phyloP scores from a whole-genome alignment of 1,284 basidiomycete species.

The Neolentinus lepideus region DNA sequence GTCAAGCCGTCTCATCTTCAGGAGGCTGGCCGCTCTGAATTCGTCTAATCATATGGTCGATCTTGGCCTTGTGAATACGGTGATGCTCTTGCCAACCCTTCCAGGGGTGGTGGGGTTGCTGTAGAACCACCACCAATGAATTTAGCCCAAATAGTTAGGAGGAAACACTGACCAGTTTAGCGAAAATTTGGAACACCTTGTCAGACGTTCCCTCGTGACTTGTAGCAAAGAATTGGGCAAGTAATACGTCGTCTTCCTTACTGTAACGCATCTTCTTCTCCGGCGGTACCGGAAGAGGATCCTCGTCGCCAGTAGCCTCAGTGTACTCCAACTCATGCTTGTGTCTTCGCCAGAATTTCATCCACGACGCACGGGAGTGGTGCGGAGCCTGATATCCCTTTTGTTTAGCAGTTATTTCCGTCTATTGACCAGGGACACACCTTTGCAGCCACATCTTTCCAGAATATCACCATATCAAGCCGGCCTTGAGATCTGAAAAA shows the following conservation, averaged over 20 bases:
- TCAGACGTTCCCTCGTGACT: conserved; percentile 74
- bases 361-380: conserved; percentile 82
- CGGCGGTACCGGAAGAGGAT: conserved; percentile 63
- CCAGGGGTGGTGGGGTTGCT: conserved; percentile 84
- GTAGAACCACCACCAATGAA: conserved; percentile 1
- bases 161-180: conserved; percentile 41
- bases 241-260: conserved; percentile 63
- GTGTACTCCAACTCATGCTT: conserved; percentile 69
- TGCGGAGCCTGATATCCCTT: conserved; percentile 56
- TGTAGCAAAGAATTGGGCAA: conserved; percentile 62
- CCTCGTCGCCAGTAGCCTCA: conserved; percentile 29
- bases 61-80: conserved; percentile 76
- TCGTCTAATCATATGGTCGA: conserved; percentile 65
- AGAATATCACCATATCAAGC: conserved; percentile 76
- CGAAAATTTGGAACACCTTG: conserved; percentile 73
- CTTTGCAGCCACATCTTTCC: conserved; percentile 77
- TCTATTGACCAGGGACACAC: conserved; percentile 35
- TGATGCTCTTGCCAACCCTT: conserved; percentile 87
- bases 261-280: conserved; percentile 83
- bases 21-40: conserved; percentile 52
- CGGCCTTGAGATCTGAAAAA: conserved; percentile 45
- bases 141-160: not conserved
- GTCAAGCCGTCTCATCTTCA: conserved; percentile 18
- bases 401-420: too few relatives aligned
- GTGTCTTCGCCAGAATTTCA: conserved; percentile 82